phyloP scores from a whole-genome alignment of 1,139 yeast genomes.

The Blastobotrys indianensis region DNA sequence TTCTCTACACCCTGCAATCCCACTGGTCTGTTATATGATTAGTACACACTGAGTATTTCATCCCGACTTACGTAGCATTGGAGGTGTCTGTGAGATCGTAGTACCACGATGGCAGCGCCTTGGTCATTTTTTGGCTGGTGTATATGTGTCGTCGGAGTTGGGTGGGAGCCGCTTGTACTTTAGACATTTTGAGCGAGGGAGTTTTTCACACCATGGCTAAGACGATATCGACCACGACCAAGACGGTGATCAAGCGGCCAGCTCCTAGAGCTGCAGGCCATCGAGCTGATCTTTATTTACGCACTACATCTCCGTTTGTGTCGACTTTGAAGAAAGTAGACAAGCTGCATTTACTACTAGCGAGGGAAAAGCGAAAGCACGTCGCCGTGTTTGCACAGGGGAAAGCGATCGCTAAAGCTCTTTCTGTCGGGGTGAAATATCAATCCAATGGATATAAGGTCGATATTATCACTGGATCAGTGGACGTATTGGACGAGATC shows the following conservation, averaged over 20 bases:
- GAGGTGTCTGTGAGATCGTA: conserved; percentile 24
- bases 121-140: background rate
- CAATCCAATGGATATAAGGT: conserved; percentile 24
- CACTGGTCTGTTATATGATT: conserved; percentile 7
- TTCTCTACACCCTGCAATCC: conserved; percentile 11
- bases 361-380: conserved; percentile 14
- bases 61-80: conserved; percentile 19
- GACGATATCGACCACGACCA: background rate
- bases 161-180: background rate
- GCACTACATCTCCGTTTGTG: conserved; percentile 30
- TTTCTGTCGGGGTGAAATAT: conserved; percentile 29
- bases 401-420: conserved; percentile 29
- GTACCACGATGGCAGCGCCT: conserved; percentile 26
- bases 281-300: conserved; percentile 14
- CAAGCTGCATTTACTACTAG: conserved; percentile 17
- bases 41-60: no score
- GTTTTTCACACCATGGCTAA: background rate
- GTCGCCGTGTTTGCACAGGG: conserved; percentile 32
- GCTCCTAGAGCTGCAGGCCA: conserved; percentile 13
- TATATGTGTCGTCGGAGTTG: background rate
- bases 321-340: conserved; percentile 27
- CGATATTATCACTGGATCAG: conserved; percentile 23
- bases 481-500: conserved; percentile 22
- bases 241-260: conserved; percentile 7
- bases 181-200: background rate